phyloP scores from a whole-genome alignment of 331 rosid species.

The Dryas integrifolia region DNA sequence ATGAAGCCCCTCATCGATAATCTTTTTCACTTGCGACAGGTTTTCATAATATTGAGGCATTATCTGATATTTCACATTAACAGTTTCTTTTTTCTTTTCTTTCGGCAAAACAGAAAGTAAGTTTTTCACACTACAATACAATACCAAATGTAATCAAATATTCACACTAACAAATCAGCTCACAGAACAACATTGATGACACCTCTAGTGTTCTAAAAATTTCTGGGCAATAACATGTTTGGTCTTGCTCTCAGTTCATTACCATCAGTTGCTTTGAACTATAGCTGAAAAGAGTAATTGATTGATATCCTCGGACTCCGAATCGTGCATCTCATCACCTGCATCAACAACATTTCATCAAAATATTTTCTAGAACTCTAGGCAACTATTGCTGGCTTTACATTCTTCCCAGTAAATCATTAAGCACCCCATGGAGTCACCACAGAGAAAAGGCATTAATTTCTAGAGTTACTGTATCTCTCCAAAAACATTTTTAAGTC shows the following conservation, averaged over 20 bases:
- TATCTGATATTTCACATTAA: not conserved
- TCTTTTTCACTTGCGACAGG: not conserved
- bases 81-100: too few species aligned
- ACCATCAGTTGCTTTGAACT: slow-evolving; percentile 37
- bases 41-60: not conserved
- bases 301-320: slow-evolving; percentile 35
- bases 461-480: not conserved
- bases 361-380: not conserved
- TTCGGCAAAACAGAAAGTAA: too few species aligned
- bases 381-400: not conserved
- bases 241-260: not conserved
- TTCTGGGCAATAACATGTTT: not conserved
- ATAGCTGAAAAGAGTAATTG: slow-evolving; percentile 47
- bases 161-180: not conserved
- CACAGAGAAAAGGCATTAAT: not conserved
- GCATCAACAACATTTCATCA: slow-evolving; percentile 17
- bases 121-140: not conserved
- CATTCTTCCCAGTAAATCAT: not conserved
- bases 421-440: too few species aligned
- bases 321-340: slow-evolving; percentile 37
- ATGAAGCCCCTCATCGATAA: too few species aligned
- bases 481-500: not conserved
- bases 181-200: not conserved
- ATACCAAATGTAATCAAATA: not conserved
- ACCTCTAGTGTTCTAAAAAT: not conserved